These are phyloP conservation scores for Passalora sequoiae DNA, from an alignment of 2,329 filamentous ascomycete genomes.

Conservation along the genomic window DNA sequence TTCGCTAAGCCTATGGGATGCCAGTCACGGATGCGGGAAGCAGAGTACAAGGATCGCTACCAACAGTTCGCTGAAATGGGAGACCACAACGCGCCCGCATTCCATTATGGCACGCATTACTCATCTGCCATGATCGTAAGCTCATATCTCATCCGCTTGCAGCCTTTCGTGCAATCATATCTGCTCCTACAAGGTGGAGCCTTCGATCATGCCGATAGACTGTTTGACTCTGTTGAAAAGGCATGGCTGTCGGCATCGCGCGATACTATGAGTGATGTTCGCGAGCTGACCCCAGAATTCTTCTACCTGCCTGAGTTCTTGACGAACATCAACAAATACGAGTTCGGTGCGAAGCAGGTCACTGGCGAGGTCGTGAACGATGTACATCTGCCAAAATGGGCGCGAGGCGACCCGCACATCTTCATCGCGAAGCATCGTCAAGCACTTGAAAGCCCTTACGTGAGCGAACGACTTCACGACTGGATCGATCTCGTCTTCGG, in stretches of 20 bases:
- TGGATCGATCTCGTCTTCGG: conserved; percentile 98
- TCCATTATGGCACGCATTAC: conserved; percentile 98
- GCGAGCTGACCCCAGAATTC: conserved; percentile 93
- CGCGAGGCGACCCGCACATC: conserved; percentile 89
- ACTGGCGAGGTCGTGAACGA: conserved; percentile 74
- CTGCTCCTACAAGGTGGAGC: conserved; percentile 89
- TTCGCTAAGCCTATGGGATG: conserved; percentile 95
- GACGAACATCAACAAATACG: conserved; percentile 87
- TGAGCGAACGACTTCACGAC: conserved; percentile 80
- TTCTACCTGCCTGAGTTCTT: conserved; percentile 95
- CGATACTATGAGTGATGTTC: conserved; percentile 87
- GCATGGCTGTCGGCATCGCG: conserved; percentile 87
- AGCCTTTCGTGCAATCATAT: conserved; percentile 94
- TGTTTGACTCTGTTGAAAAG: conserved; percentile 89
- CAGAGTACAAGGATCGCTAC: conserved; percentile 78
- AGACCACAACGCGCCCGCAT: conserved; percentile 67
- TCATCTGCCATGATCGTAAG: conserved; percentile 98
- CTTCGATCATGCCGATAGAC: conserved; percentile 90
- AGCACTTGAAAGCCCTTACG: conserved; percentile 86
- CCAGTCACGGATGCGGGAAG: conserved; percentile 69
- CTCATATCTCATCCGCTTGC: conserved; percentile 88
- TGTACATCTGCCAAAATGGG: conserved; percentile 90
- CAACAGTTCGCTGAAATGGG: conserved; percentile 85
- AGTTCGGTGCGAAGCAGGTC: conserved; percentile 84
- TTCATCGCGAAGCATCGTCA: conserved; percentile 96